Conservation (phyloP, 2,329 filamentous ascomycete species). For the Botryosphaeria agaves region DNA sequence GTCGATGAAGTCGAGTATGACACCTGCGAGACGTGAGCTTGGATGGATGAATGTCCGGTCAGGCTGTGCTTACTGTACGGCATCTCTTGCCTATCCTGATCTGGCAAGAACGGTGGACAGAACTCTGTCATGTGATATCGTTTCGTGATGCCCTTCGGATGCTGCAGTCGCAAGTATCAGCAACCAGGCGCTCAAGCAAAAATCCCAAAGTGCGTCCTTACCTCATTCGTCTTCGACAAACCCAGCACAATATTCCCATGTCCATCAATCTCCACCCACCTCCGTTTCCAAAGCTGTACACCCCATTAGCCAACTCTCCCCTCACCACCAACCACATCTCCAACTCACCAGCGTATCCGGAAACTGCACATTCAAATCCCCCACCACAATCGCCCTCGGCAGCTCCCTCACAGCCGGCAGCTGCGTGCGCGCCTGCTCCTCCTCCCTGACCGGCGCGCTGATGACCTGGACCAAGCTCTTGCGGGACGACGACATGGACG, state of each 20-base stretch:
- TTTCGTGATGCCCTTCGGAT: slow-evolving; percentile 46
- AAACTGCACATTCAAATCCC: slow-evolving; percentile 93
- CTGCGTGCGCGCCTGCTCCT: slow-evolving; percentile 4
- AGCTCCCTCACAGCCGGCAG: slow-evolving; percentile 3
- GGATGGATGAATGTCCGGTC: background rate
- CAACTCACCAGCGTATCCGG: slow-evolving; percentile 61
- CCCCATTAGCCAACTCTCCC: slow-evolving; percentile 4
- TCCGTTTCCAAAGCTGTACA: slow-evolving; percentile 68
- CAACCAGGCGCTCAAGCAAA: no score
- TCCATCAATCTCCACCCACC: slow-evolving; percentile 71
- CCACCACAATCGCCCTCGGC: slow-evolving; percentile 49
- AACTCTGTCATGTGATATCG: slow-evolving; percentile 80
- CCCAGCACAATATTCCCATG: slow-evolving; percentile 71
- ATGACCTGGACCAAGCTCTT: slow-evolving; percentile 25
- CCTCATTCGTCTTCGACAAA: slow-evolving; percentile 43
- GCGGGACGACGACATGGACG: slow-evolving; percentile 31
- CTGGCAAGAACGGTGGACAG: slow-evolving; percentile 59
- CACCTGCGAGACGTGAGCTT: slow-evolving; percentile 10
- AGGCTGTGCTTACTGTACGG: slow-evolving; percentile 55
- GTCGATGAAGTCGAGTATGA: slow-evolving; percentile 44
- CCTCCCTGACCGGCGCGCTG: slow-evolving; percentile 21
- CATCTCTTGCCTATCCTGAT: slow-evolving; percentile 82
- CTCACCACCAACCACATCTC: no score
- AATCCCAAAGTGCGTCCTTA: slow-evolving; percentile 4
- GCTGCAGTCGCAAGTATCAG: slow-evolving; percentile 17